phyloP scores from a whole-genome alignment of 2,329 filamentous ascomycete genomes.

The Cercospora canescens region DNA sequence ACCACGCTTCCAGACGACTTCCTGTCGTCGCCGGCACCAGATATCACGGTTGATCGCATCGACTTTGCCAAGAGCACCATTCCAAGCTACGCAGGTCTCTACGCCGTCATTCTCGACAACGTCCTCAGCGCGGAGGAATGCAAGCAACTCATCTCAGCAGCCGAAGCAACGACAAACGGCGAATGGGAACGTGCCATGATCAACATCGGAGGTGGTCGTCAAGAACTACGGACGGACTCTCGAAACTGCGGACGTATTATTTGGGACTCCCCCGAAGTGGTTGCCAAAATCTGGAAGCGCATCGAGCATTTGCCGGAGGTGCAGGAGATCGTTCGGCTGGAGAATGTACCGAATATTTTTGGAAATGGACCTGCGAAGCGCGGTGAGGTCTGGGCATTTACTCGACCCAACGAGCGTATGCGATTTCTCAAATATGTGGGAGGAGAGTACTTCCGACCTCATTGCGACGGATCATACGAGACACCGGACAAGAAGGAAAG shows the following conservation, averaged over 20 bases:
- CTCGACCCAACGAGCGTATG: constrained; percentile 69
- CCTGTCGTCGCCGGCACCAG: constrained; percentile 47
- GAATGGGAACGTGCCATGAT: constrained; percentile 70
- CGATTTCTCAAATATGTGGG: constrained; percentile 71
- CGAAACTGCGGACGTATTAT: constrained; percentile 77
- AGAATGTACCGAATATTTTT: constrained; percentile 43
- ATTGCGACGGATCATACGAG: constrained; percentile 66
- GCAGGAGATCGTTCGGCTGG: constrained; percentile 41
- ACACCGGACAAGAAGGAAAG: constrained; percentile 55
- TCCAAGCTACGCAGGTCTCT: constrained; percentile 54
- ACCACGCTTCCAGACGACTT: constrained; percentile 46
- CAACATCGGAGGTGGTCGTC: constrained; percentile 62
- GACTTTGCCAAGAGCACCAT: constrained; percentile 56
- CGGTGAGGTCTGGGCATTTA: constrained; percentile 45
- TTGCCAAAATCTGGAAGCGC: constrained; percentile 63
- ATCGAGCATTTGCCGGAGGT: constrained; percentile 52
- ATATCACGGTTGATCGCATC: constrained; percentile 52
- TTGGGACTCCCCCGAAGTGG: constrained; percentile 66
- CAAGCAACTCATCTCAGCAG: constrained; percentile 53
- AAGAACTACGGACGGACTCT: constrained; percentile 58
- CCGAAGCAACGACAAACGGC: constrained; percentile 46
- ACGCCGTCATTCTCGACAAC: constrained; percentile 65
- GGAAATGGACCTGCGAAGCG: constrained; percentile 46
- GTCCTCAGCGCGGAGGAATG: constrained; percentile 67
- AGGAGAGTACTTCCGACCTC: constrained; percentile 74